A percentile compares a stretch with the other conserved stretches of the same genome.
Conservation (phyloP, 805 yeast genomes). For the Barnettozyma sucrosica region DNA sequence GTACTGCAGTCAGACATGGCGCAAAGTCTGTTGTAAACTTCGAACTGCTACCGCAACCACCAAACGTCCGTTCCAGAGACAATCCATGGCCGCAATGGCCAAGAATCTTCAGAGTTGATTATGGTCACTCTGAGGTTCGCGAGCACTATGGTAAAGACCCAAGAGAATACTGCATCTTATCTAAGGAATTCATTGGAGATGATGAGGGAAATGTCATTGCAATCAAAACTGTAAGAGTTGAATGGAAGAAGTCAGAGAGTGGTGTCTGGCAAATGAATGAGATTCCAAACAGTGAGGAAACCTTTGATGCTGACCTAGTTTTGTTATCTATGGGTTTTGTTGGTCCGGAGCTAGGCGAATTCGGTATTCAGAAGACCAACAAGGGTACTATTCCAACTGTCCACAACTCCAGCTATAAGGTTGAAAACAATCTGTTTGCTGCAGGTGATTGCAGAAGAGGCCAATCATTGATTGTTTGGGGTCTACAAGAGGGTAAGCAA, state of each 20-base stretch:
- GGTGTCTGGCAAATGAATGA: conserved; percentile 99
- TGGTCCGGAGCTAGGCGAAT: conserved; percentile 86
- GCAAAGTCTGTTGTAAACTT: conserved; percentile 92
- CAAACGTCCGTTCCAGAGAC: conserved; percentile 78
- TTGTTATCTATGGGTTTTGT: conserved; percentile 95
- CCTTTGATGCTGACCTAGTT: conserved; percentile 92
- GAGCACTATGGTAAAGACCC: conserved; percentile 97
- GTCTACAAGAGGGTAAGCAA: conserved; percentile 98
- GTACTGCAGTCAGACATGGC: conserved; percentile 95
- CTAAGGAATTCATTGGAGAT: conserved; percentile 93
- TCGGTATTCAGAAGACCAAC: conserved; percentile 59
- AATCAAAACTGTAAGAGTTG: conserved; percentile 93
- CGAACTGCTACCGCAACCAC: conserved; percentile 91
- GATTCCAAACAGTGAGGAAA: conserved; percentile 89
- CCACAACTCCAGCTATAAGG: conserved; percentile 58
- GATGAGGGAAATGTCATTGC: conserved; percentile 94
- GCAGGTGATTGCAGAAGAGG: conserved; percentile 99
- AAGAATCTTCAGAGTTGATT: conserved; percentile 92
- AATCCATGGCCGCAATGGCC: conserved; percentile 99
- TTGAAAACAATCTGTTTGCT: conserved; percentile 72
- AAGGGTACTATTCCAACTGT: conserved; percentile 74
- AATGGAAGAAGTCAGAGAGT: conserved; percentile 91
- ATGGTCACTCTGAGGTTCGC: conserved; percentile 93
- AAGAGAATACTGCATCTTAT: conserved; percentile 90
- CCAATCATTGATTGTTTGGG: conserved; percentile 97